Percentiles rank a stretch among this genome's conserved stretches.
Conservation (phyloP, 2,329 filamentous ascomycete genomes). For the Teratosphaeria destructans region DNA sequence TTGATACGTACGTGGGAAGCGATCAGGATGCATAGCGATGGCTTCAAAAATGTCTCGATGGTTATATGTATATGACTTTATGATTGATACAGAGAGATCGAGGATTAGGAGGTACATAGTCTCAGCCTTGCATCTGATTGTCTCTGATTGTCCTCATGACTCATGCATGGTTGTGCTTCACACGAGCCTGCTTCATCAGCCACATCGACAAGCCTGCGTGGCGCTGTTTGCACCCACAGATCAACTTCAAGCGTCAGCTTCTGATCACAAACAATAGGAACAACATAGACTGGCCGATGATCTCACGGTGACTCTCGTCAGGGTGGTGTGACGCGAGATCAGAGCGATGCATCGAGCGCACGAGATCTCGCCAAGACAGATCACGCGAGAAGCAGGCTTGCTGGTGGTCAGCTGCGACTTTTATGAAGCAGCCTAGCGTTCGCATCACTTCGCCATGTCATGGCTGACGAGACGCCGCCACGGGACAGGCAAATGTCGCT, state of each 20-base stretch:
- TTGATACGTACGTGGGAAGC: background rate
- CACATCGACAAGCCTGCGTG: background rate
- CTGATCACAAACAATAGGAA: background rate
- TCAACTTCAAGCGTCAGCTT: background rate
- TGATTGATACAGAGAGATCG: background rate
- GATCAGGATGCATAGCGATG: background rate
- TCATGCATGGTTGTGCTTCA: background rate
- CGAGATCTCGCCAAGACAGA: background rate
- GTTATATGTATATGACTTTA: background rate
- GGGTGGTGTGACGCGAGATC: background rate
- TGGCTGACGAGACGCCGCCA: slow-evolving; percentile 24
- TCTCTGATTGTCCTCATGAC: background rate
- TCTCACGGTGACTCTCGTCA: background rate
- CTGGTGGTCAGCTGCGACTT: background rate
- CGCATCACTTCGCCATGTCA: slow-evolving; percentile 3
- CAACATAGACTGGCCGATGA: background rate
- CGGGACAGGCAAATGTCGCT: slow-evolving; percentile 47
- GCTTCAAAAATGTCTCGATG: background rate
- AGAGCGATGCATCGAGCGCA: background rate
- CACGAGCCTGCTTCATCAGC: background rate
- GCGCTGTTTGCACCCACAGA: background rate
- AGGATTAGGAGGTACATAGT: background rate
- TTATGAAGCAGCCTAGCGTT: background rate
- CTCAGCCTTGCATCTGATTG: background rate
- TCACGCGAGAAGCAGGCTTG: background rate